These are phyloP conservation scores for Clavispora asparagi DNA, from an alignment of 805 yeast genomes.

Conservation along the genomic window DNA sequence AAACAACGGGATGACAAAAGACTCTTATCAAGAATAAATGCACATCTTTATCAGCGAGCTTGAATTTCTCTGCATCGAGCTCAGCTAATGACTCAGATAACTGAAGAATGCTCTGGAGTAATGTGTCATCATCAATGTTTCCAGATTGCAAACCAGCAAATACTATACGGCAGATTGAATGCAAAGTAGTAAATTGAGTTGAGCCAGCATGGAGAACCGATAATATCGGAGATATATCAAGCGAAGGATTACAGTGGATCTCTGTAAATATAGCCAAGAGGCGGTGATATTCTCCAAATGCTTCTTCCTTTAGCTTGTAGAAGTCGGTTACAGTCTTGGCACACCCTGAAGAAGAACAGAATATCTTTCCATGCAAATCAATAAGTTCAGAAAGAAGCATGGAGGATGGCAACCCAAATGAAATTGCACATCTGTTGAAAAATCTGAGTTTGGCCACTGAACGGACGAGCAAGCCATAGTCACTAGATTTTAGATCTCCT, in stretches of 20 bases:
- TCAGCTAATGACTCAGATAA: conserved; percentile 52
- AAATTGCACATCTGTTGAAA: conserved; percentile 20
- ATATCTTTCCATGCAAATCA: conserved; percentile 13
- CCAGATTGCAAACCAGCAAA: conserved; percentile 9
- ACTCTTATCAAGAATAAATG: conserved; percentile 56
- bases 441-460: conserved; percentile 21
- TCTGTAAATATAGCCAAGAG: conserved; percentile 9
- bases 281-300: conserved; percentile 26
- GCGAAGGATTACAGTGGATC: conserved; percentile 1
- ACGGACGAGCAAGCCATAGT: conserved; percentile 15
- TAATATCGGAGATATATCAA: conserved; percentile 1
- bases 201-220: conserved; percentile 14
- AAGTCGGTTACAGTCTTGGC: conserved; percentile 25
- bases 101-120: conserved; percentile 20
- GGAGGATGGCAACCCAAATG: conserved; percentile 1
- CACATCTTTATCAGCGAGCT: conserved; percentile 58
- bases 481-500: conserved; percentile 16
- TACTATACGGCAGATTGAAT: conserved; percentile 14
- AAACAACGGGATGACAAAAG: conserved; percentile 36
- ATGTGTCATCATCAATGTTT: conserved; percentile 1
- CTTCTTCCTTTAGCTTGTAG: conserved; percentile 41
- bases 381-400: conserved; percentile 13
- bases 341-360: conserved; percentile 16
- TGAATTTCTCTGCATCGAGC: conserved; percentile 53
- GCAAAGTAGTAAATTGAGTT: conserved; percentile 21